Percentiles rank a stretch among this genome's conserved stretches.
Conservation (phyloP, 2,329 filamentous ascomycete genomes). For the Didymella glomerata region DNA sequence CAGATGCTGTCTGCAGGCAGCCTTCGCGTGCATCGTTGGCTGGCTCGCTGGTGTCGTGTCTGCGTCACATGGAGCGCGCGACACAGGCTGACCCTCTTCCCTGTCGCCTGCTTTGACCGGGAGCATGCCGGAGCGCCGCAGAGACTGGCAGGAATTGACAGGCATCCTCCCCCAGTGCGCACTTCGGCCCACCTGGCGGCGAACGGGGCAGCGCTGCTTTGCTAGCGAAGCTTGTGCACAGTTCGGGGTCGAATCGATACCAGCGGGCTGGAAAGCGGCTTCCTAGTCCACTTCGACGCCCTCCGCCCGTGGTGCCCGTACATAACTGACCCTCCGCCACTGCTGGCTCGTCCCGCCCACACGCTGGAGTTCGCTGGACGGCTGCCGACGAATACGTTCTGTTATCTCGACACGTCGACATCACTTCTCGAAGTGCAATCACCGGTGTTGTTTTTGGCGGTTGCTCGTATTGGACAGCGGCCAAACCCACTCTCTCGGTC, state of each 20-base stretch:
- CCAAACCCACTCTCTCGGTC: conserved; percentile 34
- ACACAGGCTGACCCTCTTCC: background rate
- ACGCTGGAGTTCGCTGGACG: conserved; percentile 24
- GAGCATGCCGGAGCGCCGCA: conserved; percentile 1
- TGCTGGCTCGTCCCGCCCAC: conserved; percentile 22
- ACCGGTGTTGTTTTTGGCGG: conserved; percentile 6
- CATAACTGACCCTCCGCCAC: conserved; percentile 33
- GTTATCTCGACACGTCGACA: conserved; percentile 5
- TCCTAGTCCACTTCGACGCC: conserved; percentile 27
- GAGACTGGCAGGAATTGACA: conserved; percentile 5
- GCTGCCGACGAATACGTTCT: conserved; percentile 9
- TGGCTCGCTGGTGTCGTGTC: conserved; percentile 20
- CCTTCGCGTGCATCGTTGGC: conserved; percentile 22
- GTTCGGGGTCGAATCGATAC: conserved; percentile 38
- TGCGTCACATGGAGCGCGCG: conserved; percentile 17
- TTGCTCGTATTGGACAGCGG: conserved; percentile 15
- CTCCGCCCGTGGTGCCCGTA: conserved; percentile 28
- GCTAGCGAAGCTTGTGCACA: conserved; percentile 40
- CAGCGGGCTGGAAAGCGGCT: conserved; percentile 38
- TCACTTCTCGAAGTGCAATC: background rate
- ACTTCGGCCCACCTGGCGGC: conserved; percentile 26
- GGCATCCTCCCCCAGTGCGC: conserved; percentile 22
- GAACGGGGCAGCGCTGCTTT: conserved; percentile 33
- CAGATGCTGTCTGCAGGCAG: conserved; percentile 27
- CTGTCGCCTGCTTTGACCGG: conserved; percentile 12